Percentiles rank a stretch among this genome's conserved stretches.
phyloP scores from a whole-genome alignment of 768 basidiomycete genomes.

The Cystobasidiopsis lactophilus region DNA sequence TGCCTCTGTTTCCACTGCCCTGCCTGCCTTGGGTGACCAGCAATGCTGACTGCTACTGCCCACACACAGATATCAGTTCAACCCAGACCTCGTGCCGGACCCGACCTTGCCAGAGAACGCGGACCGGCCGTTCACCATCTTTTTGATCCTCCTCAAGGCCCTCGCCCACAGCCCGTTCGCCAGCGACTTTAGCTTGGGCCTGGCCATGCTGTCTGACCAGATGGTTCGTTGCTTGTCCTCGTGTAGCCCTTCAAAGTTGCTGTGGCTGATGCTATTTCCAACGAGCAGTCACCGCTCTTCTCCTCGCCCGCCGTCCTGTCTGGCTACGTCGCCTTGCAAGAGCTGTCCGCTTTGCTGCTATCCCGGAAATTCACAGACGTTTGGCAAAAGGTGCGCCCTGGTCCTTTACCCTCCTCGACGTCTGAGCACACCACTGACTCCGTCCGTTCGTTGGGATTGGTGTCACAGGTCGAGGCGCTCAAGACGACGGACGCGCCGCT shows the following conservation, averaged over 20 bases:
- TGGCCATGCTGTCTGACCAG: neutral
- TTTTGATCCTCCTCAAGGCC: slow-evolving; percentile 69
- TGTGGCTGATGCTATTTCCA: neutral
- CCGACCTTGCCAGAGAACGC: neutral
- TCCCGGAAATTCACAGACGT: neutral
- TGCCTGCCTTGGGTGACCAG: neutral
- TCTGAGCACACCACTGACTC: neutral
- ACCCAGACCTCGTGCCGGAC: neutral
- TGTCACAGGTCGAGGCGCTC: neutral
- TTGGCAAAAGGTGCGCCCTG: neutral
- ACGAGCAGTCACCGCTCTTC: neutral
- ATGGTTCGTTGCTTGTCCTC: neutral
- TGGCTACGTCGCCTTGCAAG: neutral
- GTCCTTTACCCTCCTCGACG: neutral
- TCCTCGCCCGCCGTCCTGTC: neutral
- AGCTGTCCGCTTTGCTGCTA: neutral
- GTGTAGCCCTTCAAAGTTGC: too few relatives aligned
- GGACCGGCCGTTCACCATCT: neutral
- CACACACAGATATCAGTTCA: neutral
- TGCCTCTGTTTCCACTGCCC: neutral
- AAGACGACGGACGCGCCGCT: neutral
- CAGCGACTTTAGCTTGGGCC: slow-evolving; percentile 44
- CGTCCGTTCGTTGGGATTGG: neutral
- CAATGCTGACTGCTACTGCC: neutral
- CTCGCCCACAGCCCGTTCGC: slow-evolving; percentile 51